Base-by-base conservation (phyloP, 1,284 basidiomycete species). In the Sanghuangporus sanghuang region DNA sequence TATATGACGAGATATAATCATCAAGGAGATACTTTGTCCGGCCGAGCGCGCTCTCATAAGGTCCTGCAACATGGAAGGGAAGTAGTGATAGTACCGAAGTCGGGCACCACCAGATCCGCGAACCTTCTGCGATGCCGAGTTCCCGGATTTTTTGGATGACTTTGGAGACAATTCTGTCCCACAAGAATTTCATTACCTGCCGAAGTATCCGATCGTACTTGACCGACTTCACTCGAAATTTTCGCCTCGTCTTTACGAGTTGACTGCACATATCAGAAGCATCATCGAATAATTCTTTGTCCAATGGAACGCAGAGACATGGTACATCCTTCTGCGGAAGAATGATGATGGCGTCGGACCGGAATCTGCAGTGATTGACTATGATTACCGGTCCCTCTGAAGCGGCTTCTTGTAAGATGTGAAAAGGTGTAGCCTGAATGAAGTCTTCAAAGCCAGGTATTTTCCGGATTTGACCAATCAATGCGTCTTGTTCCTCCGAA, bases 41-140 rank as follows among this genome's bases (percentile, higher is more conserved):
- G 6, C 52, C 27, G 11, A 14, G 21, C 32, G 52, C 2, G 23
- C 21, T 21, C 9, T 53, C 2, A n/a, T 27, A 53, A 12, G 52
- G 52, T 40, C 3, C 63, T 64, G 40, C 60, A 52, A n/a, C 46
- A 53, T 81, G 79, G 1, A 81, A 64, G 1, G 80, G 79, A 12
- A 81, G 63, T 12, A 68, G 67, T 14, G 73, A 67, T 32, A 80
- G 68, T 4, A 58, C 49, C 0, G 72, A 72, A 0, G 75, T 76
- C 2, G 77, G 77, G 60, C 77, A 81, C 79, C 79, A 81, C 77
- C 79, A 81, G 14, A 81, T 69, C 8, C 75, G 73, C 0, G 75
- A 73, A 12, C 72, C 67, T 16, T 54, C 57, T 1, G 62, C 57
- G 3, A 66, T 57, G 14, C 44, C 59, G 5, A 71, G 57, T 4